phyloP scores from a whole-genome alignment of 495 filamentous ascomycete species.

The Xanthoparmelia taractica region DNA sequence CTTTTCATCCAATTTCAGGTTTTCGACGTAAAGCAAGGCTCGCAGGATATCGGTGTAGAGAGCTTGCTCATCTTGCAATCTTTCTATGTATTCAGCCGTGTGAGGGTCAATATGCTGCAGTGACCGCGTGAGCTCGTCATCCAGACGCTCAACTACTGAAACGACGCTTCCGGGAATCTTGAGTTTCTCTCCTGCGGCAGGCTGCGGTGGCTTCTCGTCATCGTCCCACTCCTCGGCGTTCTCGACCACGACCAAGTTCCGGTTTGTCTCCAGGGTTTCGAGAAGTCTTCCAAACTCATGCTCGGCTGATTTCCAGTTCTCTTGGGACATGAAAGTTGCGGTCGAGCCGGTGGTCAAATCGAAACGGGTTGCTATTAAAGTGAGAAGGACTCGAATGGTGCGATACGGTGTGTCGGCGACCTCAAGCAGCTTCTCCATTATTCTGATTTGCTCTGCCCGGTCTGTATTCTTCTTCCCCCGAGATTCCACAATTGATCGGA shows the following conservation, averaged over 20 bases:
- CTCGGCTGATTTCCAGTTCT: constrained; percentile 95
- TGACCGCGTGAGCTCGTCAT: constrained; percentile 94
- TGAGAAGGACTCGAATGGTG: constrained; percentile 84
- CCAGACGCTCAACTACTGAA: constrained; percentile 88
- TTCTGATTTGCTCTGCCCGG: constrained; percentile 82
- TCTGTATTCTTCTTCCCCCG: constrained; percentile 99
- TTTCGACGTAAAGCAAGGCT: constrained; percentile 78
- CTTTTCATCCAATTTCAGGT: constrained; percentile 58
- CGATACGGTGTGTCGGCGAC: constrained; percentile 88
- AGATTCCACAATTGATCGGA: constrained; percentile 86
- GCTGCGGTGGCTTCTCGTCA: constrained; percentile 79
- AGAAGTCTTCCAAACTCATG: constrained; percentile 73
- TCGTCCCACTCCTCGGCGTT: constrained; percentile 98
- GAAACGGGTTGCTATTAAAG: constrained; percentile 87
- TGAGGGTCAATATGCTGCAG: constrained; percentile 96
- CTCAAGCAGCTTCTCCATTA: constrained; percentile 93
- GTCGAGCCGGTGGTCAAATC: constrained; percentile 75
- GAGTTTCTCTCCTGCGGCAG: constrained; percentile 63
- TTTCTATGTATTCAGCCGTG: constrained; percentile 96
- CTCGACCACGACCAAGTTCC: constrained; percentile 75
- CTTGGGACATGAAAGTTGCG: constrained; percentile 80
- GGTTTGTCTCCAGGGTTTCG: constrained; percentile 67
- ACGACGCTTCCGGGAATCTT: constrained; percentile 89
- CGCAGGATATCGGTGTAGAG: constrained; percentile 88
- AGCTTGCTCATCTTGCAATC: constrained; percentile 81